Evolutionary conservation across 2,329 filamentous ascomycete genomes (phyloP).

Genomic region (Claviceps sp.): DNA sequence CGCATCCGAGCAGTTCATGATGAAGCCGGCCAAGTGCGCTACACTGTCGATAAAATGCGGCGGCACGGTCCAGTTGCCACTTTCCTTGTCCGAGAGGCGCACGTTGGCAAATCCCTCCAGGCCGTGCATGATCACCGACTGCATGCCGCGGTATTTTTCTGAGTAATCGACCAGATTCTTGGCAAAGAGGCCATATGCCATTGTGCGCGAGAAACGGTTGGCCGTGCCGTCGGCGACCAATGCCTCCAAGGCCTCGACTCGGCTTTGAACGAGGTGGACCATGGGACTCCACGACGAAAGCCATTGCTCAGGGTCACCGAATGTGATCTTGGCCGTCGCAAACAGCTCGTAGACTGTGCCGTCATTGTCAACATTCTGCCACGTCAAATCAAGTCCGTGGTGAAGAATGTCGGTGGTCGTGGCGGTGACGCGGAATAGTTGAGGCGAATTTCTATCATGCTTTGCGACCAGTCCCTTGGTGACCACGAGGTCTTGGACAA

Average conservation of each 20-base stretch:
- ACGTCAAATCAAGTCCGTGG: conserved; percentile 27
- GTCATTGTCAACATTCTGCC: conserved; percentile 8
- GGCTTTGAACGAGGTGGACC: conserved; percentile 51
- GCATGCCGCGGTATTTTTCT: conserved; percentile 39
- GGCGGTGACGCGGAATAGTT: conserved; percentile 18
- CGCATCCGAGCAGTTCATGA: conserved; percentile 42
- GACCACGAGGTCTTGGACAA: conserved; percentile 55
- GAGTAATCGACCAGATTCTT: conserved; percentile 41
- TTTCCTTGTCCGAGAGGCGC: conserved; percentile 8
- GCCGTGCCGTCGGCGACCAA: conserved; percentile 5
- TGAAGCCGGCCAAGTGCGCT: conserved; percentile 46
- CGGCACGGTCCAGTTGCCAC: conserved; percentile 34
- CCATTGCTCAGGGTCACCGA: conserved; percentile 38
- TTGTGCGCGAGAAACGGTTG: conserved; percentile 5
- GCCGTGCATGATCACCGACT: conserved; percentile 40
- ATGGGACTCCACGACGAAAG: conserved; percentile 40
- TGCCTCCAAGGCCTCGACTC: conserved; percentile 38
- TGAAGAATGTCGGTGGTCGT: conserved; percentile 29
- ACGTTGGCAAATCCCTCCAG: conserved; percentile 30
- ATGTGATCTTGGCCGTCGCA: conserved; percentile 19
- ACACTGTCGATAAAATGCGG: conserved; percentile 44
- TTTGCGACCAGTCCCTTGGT: conserved; percentile 32
- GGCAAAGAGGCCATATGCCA: conserved; percentile 47
- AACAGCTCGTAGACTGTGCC: conserved; percentile 6
- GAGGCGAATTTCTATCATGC: conserved; percentile 14